These are phyloP conservation scores for Angomonas deanei DNA, from an alignment of 208 protist species.

Conservation along the genomic window DNA sequence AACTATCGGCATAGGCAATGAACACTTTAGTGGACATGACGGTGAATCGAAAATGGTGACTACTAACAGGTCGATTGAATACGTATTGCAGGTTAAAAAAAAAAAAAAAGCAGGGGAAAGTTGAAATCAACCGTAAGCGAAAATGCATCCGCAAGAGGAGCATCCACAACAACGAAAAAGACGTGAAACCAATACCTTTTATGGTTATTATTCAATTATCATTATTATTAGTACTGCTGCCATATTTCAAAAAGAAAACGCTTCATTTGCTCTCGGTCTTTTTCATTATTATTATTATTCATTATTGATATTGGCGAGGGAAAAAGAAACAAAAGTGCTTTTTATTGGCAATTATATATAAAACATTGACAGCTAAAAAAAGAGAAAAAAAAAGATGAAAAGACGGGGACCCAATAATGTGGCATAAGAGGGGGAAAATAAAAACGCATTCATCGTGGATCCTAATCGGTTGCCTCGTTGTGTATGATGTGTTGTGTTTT, in stretches of 20 bases:
- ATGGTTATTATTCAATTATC: not conserved
- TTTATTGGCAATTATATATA: no score
- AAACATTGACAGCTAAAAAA: no score
- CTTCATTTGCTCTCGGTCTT: not conserved
- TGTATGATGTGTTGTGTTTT: slow-evolving; percentile 8
- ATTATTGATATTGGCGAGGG: no score
- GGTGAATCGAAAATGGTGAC: not conserved
- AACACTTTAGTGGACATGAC: slow-evolving; percentile 38
- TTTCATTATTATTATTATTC: not conserved
- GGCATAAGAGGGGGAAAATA: no score
- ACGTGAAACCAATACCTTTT: not conserved
- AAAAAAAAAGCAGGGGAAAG: slow-evolving; percentile 12
- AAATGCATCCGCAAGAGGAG: no score
- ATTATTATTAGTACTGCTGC: not conserved
- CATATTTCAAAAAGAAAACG: not conserved
- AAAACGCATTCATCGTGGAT: slow-evolving; percentile 7
- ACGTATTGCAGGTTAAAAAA: not conserved
- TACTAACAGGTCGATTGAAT: no score
- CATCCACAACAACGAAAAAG: slow-evolving; percentile 3
- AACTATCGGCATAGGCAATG: slow-evolving; percentile 78
- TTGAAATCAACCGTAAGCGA: not conserved
- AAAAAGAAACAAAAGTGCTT: no score
- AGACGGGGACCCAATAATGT: no score
- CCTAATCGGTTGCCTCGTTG: not conserved
- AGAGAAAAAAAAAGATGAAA: not conserved